Percentiles rank a stretch among this genome's conserved stretches.
Conservation (phyloP, 495 filamentous ascomycete genomes). For the Aspergillus egyptiacus region DNA sequence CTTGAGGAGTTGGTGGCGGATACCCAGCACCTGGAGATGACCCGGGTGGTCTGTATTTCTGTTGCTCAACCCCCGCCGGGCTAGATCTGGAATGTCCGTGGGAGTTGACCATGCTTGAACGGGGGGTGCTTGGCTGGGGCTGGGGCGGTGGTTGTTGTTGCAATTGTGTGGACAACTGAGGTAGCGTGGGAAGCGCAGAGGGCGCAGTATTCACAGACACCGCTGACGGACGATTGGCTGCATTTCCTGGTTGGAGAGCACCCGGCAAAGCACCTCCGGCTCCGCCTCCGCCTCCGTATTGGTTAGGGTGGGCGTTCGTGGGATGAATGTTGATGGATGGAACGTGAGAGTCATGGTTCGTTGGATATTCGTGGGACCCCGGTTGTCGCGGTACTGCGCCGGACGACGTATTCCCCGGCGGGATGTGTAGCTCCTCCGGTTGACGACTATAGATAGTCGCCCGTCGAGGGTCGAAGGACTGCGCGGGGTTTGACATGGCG, state of each 20-base stretch:
- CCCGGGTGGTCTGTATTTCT: constrained; percentile 67
- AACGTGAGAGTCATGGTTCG: constrained; percentile 35
- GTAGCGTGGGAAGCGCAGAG: constrained; percentile 62
- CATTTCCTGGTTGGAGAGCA: constrained; percentile 61
- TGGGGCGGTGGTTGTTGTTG: constrained; percentile 50
- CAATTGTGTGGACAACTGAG: constrained; percentile 55
- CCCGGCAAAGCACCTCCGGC: constrained; percentile 52
- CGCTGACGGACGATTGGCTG: constrained; percentile 52
- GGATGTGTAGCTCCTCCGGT: constrained; percentile 75
- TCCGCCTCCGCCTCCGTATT: constrained; percentile 41
- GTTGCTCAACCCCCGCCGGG: constrained; percentile 67
- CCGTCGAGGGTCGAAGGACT: constrained; percentile 51
- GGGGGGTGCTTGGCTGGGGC: constrained; percentile 60
- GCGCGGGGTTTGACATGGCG: constrained; percentile 41
- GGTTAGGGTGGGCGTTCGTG: constrained; percentile 51
- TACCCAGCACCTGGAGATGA: constrained; percentile 62
- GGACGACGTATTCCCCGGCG: constrained; percentile 45
- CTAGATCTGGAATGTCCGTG: constrained; percentile 78
- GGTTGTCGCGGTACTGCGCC: constrained; percentile 39
- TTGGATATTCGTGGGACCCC: constrained; percentile 47
- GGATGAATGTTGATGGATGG: constrained; percentile 67
- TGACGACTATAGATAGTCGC: constrained; percentile 45
- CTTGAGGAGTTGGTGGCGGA: constrained; percentile 61
- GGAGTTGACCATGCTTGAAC: constrained; percentile 57
- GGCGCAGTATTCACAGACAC: constrained; percentile 68